phyloP scores from a whole-genome alignment of 371 early-diverging fungal species.

The Lichtheimia ramosa region DNA sequence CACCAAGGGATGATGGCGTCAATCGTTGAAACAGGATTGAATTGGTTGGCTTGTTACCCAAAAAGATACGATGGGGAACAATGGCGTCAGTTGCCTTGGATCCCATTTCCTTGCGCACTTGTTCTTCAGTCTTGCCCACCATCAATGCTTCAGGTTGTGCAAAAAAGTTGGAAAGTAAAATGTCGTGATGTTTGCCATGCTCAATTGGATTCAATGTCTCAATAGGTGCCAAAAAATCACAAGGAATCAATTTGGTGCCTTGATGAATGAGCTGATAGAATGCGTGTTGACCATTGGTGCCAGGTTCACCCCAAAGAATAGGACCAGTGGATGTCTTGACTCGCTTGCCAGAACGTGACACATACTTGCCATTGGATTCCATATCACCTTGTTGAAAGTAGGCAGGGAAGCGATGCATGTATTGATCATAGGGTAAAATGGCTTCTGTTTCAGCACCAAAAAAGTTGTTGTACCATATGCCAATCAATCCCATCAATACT shows the following conservation, averaged over 20 bases:
- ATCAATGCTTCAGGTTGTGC: conserved; percentile 99
- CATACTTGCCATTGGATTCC: conserved; percentile 99
- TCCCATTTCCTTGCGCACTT: conserved; percentile 79
- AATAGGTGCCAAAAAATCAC: conserved; percentile 96
- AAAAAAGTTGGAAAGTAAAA: conserved; percentile 97
- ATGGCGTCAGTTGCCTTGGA: conserved; percentile 63
- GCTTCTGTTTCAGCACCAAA: conserved; percentile 94
- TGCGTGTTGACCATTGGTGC: conserved; percentile 99
- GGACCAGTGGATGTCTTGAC: conserved; percentile 91
- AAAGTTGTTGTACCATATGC: conserved; percentile 98
- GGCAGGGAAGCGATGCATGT: conserved; percentile 94
- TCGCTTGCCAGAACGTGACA: conserved; percentile 75
- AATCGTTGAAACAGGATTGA: conserved; percentile 91
- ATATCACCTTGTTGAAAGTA: conserved; percentile 99
- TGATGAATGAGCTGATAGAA: conserved; percentile 99
- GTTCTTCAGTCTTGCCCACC: conserved; percentile 85
- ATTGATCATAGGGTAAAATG: conserved; percentile 98
- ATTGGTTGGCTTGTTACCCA: conserved; percentile 97
- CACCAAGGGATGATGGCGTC: conserved; percentile 90
- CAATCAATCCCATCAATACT: conserved; percentile 87
- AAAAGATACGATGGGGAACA: conserved; percentile 90
- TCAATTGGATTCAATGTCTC: conserved; percentile 88
- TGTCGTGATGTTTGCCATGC: conserved; percentile 84
- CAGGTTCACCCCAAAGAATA: conserved; percentile 99
- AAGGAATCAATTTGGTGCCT: conserved; percentile 94